phyloP scores from a whole-genome alignment of 768 basidiomycete genomes.

The Mycena haematopus region DNA sequence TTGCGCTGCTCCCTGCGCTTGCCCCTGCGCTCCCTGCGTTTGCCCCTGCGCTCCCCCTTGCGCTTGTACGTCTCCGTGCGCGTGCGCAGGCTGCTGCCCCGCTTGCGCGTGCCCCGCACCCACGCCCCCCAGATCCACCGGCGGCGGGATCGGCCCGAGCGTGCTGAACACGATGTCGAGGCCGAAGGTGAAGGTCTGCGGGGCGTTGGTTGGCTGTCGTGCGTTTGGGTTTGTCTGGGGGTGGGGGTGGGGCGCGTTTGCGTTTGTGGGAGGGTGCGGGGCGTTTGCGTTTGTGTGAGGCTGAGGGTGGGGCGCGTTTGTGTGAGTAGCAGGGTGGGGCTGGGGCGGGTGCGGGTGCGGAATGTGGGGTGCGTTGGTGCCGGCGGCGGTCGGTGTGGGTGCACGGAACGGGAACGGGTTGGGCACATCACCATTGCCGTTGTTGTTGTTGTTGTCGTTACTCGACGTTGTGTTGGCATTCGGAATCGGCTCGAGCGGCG shows the following conservation, averaged over 20 bases:
- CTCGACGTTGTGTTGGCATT: not conserved
- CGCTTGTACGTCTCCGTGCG: not conserved
- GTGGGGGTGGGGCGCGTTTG: not conserved
- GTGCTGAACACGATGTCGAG: slow-evolving; percentile 24
- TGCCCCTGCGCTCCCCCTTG: not conserved
- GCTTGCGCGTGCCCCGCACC: not conserved
- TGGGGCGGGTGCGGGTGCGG: not conserved
- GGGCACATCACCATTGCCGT: slow-evolving; percentile 15
- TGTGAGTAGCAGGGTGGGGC: not conserved
- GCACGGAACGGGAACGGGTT: no score
- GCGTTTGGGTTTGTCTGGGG: not conserved
- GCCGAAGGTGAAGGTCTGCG: not conserved
- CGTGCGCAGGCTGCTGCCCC: no score
- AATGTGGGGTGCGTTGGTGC: not conserved
- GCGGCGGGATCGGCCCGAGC: slow-evolving; percentile 23
- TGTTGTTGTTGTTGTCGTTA: not conserved
- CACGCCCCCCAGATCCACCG: slow-evolving; percentile 6
- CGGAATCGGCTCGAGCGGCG: slow-evolving; percentile 23
- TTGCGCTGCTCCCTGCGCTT: not conserved
- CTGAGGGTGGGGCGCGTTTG: not conserved
- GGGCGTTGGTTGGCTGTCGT: not conserved
- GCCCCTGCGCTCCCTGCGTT: not conserved
- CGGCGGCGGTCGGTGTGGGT: not conserved
- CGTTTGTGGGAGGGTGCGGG: no score
- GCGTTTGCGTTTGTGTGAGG: no score